Conservation (phyloP, 208 protist genomes). For the Vickermania ingenoplastis region DNA sequence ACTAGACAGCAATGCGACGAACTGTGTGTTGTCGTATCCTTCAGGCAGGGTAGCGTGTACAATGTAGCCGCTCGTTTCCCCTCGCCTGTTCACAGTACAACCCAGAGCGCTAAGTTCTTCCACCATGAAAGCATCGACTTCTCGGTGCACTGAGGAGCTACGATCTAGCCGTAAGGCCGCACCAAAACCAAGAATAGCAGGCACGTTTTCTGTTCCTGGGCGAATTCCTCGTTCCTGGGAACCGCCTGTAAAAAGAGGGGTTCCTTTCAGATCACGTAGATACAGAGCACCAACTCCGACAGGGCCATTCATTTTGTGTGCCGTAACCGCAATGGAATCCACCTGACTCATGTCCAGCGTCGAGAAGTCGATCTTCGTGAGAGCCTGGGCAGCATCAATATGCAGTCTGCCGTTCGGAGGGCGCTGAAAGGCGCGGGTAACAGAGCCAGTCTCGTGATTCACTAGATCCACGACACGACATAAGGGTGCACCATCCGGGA, state of each 20-base stretch:
- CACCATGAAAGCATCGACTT: conserved; percentile 50
- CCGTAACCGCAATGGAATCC: conserved; percentile 67
- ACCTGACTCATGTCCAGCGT: conserved; percentile 51
- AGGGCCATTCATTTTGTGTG: conserved; percentile 80
- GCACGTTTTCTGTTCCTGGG: conserved; percentile 73
- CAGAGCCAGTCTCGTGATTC: conserved; percentile 68
- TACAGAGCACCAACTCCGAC: conserved; percentile 67
- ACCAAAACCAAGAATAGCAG: conserved; percentile 67
- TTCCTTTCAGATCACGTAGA: conserved; percentile 38
- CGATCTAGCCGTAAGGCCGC: conserved; percentile 53
- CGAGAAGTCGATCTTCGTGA: conserved; percentile 56
- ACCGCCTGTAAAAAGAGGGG: conserved; percentile 44
- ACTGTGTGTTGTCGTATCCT: conserved; percentile 57
- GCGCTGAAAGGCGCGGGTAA: conserved; percentile 32
- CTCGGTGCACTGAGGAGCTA: conserved; percentile 37
- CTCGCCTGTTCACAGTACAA: conserved; percentile 69
- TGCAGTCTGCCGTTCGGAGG: conserved; percentile 49
- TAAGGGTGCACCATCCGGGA: conserved; percentile 9
- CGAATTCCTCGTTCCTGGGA: conserved; percentile 64
- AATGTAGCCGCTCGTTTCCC: conserved; percentile 70
- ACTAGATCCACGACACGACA: conserved; percentile 65
- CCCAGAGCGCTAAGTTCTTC: conserved; percentile 45
- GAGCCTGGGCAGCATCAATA: conserved; percentile 60
- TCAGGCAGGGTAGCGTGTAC: conserved; percentile 69
- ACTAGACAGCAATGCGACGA: conserved; percentile 58